Evolutionary conservation across 441 rosid genomes (phyloP).

Genomic region (Biscutella laevigata): DNA sequence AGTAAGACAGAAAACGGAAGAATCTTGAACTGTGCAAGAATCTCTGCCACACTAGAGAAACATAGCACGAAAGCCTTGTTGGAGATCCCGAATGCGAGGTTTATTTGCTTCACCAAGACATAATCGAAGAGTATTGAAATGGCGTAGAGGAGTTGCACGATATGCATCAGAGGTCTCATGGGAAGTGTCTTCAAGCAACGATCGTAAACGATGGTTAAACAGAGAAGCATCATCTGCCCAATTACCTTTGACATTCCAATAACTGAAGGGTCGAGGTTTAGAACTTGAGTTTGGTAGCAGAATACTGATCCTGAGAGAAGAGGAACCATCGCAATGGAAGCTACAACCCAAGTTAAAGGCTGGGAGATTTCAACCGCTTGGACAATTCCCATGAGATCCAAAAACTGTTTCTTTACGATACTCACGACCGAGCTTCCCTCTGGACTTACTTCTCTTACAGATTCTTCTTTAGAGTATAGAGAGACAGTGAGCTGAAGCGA

Average conservation of each 20-base stretch:
- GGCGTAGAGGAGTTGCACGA: slow-evolving; percentile 49
- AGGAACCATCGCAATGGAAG: slow-evolving; percentile 55
- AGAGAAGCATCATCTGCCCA: slow-evolving; percentile 61
- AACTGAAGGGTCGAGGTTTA: slow-evolving; percentile 53
- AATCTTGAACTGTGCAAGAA: slow-evolving; percentile 63
- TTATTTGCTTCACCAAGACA: slow-evolving; percentile 48
- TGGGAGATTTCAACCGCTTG: slow-evolving; percentile 34
- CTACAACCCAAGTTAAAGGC: slow-evolving; percentile 59
- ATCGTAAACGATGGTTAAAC: slow-evolving; percentile 45
- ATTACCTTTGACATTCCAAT: slow-evolving; percentile 71
- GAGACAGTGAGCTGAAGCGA: slow-evolving; percentile 49
- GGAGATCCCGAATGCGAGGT: slow-evolving; percentile 50
- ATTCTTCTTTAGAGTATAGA: slow-evolving; percentile 35
- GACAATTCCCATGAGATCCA: slow-evolving; percentile 42
- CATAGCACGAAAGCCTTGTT: slow-evolving; percentile 48
- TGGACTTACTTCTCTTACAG: slow-evolving; percentile 22
- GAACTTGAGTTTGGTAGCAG: slow-evolving; percentile 70
- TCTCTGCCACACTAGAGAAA: slow-evolving; percentile 66
- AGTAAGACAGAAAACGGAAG: slow-evolving; percentile 57
- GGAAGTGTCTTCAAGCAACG: slow-evolving; percentile 46
- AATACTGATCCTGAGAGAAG: slow-evolving; percentile 64
- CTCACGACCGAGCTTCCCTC: slow-evolving; percentile 29
- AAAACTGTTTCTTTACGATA: slow-evolving; percentile 37
- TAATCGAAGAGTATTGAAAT: slow-evolving; percentile 59
- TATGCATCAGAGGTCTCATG: slow-evolving; percentile 51